Base-by-base conservation (phyloP, 139 green algal species). In the Parachlorella kessleri region DNA sequence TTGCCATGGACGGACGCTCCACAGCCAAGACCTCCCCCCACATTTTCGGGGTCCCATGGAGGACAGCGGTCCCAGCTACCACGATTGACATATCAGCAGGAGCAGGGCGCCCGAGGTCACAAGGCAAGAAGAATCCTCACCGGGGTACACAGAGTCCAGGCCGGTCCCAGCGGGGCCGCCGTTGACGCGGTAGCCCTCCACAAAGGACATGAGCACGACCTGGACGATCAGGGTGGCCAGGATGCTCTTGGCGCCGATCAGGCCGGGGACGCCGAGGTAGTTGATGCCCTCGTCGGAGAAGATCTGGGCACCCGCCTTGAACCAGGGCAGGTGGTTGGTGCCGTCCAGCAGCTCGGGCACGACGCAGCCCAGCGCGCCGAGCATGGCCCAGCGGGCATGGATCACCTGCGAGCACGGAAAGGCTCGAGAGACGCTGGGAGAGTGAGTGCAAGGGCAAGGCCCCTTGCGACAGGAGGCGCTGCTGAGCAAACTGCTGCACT, bases 311-410 rank as follows among this genome's bases (percentile, higher is more conserved):
- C n/a, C n/a, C 39, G 82, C 90, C 81, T 95, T 90, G 86, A 95
- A 96, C 92, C 92, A 95, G 10, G 78, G 33, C 3, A 94, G 70
- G 75, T 92, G 71, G 76, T 90, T 85, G 66, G 89, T 93, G 79
- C 88, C 86, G 59, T 84, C 75, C 35, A 94, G 83, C 76, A 93
- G 85, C 87, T 96, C 92, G 36, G 91, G 94, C 73, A 86, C 85
- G 30, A 98, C 73, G 83, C 90, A 96, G 77, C 95, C 95, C 66
- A 98, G 90, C 26, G 95, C 90, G 59, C 95, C 95, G 26, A 98
- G 90, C 94, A 98, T 97, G 83, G 91, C 94, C 95, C 95, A 98
- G 86, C 95, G 92, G 55, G 91, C 91, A 79, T 95, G 91, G 86
- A 95, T 95, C 72, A 95, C 73, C 90, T 98, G n/a, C n/a, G n/a